phyloP scores from a whole-genome alignment of 805 yeast species.

The Monosporozyma servazzii region DNA sequence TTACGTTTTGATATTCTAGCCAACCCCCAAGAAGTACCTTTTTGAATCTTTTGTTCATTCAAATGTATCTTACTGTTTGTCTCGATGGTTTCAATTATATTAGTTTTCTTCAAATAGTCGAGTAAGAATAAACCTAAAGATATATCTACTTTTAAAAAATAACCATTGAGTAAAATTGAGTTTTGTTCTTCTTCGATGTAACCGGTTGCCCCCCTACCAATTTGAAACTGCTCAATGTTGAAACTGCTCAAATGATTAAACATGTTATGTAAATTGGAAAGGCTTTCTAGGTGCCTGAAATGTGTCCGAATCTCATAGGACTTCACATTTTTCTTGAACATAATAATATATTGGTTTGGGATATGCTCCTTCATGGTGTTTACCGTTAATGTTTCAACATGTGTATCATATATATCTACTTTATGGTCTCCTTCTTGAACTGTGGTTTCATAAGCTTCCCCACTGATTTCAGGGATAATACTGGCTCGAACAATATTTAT shows the following conservation, averaged over 20 bases:
- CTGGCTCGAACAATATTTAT: background rate
- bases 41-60: conserved; percentile 33
- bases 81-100: conserved; percentile 2
- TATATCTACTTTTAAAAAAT: background rate
- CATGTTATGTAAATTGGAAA: background rate
- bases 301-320: background rate
- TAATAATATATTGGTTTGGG: background rate
- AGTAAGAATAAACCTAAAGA: background rate
- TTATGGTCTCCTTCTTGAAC: background rate
- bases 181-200: background rate
- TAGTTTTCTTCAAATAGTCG: background rate
- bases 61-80: conserved; percentile 1
- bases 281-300: background rate
- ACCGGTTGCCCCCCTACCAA: background rate
- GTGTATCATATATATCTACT: too few relatives aligned
- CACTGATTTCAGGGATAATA: background rate
- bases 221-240: background rate
- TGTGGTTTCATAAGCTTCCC: background rate
- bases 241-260: background rate
- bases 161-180: background rate
- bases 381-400: background rate
- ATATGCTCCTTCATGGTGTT: background rate
- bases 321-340: background rate
- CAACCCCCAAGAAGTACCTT: conserved; percentile 89
- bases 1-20: conserved; percentile 80